These are phyloP conservation scores for Escallonia herrerae DNA, from an alignment of 129 eudicot genomes.

Conservation along the genomic window DNA sequence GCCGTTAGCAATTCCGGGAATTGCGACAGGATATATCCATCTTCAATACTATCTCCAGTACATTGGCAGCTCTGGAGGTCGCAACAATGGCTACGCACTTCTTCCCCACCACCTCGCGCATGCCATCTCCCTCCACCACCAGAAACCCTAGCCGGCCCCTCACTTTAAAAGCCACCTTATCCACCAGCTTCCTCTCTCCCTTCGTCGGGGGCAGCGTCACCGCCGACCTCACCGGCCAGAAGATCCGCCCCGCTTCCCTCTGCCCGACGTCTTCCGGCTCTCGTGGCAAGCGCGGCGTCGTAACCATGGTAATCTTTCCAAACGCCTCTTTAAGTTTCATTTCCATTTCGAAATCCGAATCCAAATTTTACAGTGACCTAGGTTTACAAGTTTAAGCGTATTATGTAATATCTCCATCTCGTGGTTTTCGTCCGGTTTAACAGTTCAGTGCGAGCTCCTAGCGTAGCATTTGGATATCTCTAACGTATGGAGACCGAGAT, in stretches of 20 bases:
- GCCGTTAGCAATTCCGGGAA: too few species aligned
- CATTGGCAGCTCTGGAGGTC: constrained; percentile 20
- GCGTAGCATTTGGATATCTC: too few species aligned
- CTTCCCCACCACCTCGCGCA: constrained; percentile 27
- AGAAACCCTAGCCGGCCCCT: constrained; percentile 8
- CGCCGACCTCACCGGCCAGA: constrained; percentile 43
- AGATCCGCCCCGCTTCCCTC: constrained; percentile 53
- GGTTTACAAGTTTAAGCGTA: too few species aligned
- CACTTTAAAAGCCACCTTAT: constrained; percentile 30
- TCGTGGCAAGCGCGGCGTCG: constrained; percentile 53
- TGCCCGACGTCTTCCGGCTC: constrained; percentile 27
- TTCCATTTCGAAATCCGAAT: neutral
- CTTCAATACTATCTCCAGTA: too few species aligned
- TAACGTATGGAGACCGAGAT: too few species aligned
- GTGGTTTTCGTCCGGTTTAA: too few species aligned
- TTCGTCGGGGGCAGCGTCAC: constrained; percentile 37
- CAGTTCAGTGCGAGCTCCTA: too few species aligned
- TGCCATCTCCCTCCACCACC: constrained; percentile 7
- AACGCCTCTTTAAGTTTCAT: neutral
- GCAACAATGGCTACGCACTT: constrained; percentile 54
- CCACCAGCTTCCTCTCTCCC: constrained; percentile 53
- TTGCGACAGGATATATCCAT: too few species aligned
- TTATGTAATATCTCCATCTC: too few species aligned
- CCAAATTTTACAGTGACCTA: too few species aligned
- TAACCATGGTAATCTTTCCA: constrained; percentile 52